phyloP scores from a whole-genome alignment of 352 stramenopile genomes.

The Pythium vanterpoolii region DNA sequence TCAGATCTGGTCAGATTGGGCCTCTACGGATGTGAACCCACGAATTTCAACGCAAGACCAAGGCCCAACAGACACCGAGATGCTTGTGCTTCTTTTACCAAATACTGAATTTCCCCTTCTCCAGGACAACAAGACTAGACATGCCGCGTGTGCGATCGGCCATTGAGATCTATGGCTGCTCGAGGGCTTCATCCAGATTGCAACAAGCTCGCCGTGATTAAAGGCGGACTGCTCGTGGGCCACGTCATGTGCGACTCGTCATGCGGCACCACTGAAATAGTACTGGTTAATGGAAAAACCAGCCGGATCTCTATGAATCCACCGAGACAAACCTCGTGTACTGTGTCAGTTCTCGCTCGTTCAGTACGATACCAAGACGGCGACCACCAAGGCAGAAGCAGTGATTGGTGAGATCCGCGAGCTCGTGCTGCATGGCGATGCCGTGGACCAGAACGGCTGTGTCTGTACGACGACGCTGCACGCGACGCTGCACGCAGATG shows the following conservation, averaged over 20 bases:
- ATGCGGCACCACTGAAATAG: not conserved
- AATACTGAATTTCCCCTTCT: not conserved
- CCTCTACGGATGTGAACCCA: not conserved
- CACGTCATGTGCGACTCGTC: not conserved
- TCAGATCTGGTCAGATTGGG: too few species aligned
- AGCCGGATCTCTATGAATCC: conserved; percentile 12
- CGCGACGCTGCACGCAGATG: not conserved
- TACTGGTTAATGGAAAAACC: not conserved
- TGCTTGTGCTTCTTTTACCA: too few species aligned
- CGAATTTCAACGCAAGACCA: not conserved
- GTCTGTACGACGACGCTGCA: conserved; percentile 7
- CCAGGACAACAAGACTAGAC: not conserved
- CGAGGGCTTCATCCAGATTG: not conserved
- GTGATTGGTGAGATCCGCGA: not conserved
- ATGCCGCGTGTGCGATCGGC: conserved; percentile 6
- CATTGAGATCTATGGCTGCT: not conserved
- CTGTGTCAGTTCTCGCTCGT: conserved; percentile 14
- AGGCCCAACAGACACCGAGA: too few species aligned
- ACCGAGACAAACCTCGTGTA: conserved; percentile 4
- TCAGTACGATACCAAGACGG: conserved; percentile 8
- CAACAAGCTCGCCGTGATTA: conserved; percentile 2
- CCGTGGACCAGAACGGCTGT: conserved; percentile 6
- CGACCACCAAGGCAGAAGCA: conserved; percentile 1
- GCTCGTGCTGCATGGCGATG: conserved; percentile 1
- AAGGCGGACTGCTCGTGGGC: conserved; percentile 1